These are phyloP conservation scores for Fusarium sp. DNA, from an alignment of 2,329 filamentous ascomycete species.

Conservation along the genomic window DNA sequence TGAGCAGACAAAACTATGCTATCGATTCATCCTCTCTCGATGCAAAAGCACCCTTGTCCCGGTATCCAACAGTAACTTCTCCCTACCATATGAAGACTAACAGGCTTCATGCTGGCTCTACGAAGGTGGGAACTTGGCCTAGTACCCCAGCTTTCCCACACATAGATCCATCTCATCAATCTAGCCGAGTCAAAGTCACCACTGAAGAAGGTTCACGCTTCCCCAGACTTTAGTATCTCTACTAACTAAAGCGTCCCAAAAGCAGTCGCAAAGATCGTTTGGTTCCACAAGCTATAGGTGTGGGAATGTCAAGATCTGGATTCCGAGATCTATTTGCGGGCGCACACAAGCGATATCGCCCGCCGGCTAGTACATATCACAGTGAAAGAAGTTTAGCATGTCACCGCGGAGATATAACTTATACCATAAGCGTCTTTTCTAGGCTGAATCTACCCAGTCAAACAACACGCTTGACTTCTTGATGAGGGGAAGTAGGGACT, in stretches of 20 bases:
- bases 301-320: background rate
- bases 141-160: background rate
- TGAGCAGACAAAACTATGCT: too few relatives aligned
- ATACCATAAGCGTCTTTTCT: background rate
- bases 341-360: background rate
- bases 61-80: background rate
- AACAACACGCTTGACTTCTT: background rate
- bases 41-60: too few relatives aligned
- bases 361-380: background rate
- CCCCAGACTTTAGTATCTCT: background rate
- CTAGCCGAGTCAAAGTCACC: background rate
- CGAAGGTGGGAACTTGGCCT: fast-evolving
- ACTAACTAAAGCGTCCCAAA: background rate
- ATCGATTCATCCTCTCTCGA: too few relatives aligned
- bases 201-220: background rate
- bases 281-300: too few relatives aligned
- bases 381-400: background rate
- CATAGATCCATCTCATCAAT: background rate
- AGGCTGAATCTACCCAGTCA: background rate
- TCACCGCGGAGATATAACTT: background rate
- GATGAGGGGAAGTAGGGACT: background rate
- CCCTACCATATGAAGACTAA: background rate
- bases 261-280: fast-evolving
- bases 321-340: background rate
- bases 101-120: background rate